Percentiles rank a stretch among this genome's conserved stretches.
Evolutionary conservation across 169 alveolate genomes (phyloP).

Genomic region (Besnoitia besnoiti): DNA sequence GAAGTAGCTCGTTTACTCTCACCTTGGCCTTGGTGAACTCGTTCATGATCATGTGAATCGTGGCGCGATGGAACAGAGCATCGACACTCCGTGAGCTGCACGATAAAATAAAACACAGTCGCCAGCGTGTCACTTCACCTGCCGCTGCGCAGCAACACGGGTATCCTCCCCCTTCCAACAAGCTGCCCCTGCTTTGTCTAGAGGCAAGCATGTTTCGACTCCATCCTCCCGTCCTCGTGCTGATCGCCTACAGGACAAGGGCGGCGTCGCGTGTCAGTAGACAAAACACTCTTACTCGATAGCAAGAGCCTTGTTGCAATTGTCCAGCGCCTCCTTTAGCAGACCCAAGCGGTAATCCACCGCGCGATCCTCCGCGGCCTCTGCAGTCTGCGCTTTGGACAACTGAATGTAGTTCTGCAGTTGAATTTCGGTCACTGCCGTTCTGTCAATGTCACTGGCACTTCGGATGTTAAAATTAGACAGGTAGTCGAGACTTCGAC

Average conservation of each 20-base stretch:
- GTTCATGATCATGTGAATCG: not conserved
- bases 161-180: not conserved
- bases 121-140: too few species aligned
- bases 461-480: not conserved
- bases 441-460: not conserved
- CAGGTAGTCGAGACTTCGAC: not conserved
- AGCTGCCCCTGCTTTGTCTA: too few species aligned
- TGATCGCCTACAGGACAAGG: too few species aligned
- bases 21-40: slow-evolving; percentile 20
- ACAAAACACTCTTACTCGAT: slow-evolving; percentile 33
- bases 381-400: not conserved
- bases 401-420: not conserved
- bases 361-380: slow-evolving; percentile 3
- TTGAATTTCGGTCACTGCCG: not conserved
- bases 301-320: not conserved
- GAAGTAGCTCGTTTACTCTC: not conserved
- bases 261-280: too few species aligned
- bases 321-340: not conserved
- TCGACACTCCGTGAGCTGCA: slow-evolving; percentile 14
- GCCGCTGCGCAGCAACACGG: not conserved
- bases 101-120: too few species aligned
- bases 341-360: not conserved
- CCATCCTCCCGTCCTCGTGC: too few species aligned
- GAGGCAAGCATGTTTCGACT: too few species aligned
- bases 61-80: not conserved